phyloP scores from a whole-genome alignment of 192 early-diverging fungal species.

The Thoreauomyces humboldtii region DNA sequence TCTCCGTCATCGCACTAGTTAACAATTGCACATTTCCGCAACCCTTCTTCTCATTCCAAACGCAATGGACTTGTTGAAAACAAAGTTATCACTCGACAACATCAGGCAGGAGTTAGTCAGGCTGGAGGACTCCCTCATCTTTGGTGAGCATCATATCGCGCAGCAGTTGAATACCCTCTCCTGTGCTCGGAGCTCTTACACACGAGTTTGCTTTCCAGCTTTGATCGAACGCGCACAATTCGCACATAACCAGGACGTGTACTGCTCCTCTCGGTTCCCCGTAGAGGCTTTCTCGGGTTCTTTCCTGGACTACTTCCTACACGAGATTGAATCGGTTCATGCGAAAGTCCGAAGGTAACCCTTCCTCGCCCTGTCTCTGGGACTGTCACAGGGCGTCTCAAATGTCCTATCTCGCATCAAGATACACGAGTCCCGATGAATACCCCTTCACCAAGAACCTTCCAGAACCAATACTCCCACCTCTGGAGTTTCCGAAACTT shows the following conservation, averaged over 20 bases:
- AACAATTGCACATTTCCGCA: too few species aligned
- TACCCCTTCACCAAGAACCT: constrained; percentile 85
- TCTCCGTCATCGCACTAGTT: too few species aligned
- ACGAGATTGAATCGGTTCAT: constrained; percentile 90
- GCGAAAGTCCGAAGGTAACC: constrained; percentile 47
- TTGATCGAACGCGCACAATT: constrained; percentile 95
- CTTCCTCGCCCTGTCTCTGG: neutral
- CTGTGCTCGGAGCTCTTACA: neutral
- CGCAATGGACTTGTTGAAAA: constrained; percentile 4
- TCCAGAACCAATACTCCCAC: constrained; percentile 83
- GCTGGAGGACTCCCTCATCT: constrained; percentile 95
- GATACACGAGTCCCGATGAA: constrained; percentile 90
- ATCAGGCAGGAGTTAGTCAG: constrained; percentile 69
- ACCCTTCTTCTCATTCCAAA: too few species aligned
- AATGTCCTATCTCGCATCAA: too few species aligned
- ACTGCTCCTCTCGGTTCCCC: constrained; percentile 63
- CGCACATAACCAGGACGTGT: constrained; percentile 77
- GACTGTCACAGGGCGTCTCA: constrained; percentile 69
- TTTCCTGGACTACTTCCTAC: constrained; percentile 87
- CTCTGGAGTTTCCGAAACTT: constrained; percentile 74
- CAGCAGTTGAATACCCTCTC: neutral
- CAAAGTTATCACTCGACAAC: constrained; percentile 30
- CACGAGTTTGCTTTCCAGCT: constrained; percentile 48
- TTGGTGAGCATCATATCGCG: constrained; percentile 47
- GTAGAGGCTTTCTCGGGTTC: constrained; percentile 64